phyloP scores from a whole-genome alignment of 2,329 filamentous ascomycete species.

The Apiospora kogelbergensis region DNA sequence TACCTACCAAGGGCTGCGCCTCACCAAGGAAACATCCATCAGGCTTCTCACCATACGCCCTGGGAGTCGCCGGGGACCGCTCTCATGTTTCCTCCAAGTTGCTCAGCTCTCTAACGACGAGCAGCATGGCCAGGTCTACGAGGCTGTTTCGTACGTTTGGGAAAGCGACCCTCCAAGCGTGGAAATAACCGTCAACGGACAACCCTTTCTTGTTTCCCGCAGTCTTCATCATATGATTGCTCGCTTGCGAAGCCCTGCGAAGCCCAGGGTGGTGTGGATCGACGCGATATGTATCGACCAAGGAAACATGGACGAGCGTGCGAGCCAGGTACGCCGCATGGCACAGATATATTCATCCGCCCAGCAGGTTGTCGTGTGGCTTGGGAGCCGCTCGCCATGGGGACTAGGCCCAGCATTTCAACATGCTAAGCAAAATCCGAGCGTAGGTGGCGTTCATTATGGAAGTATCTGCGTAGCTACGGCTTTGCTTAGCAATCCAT shows the following conservation, averaged over 20 bases:
- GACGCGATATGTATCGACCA: neutral
- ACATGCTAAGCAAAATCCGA: neutral
- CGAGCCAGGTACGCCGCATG: neutral
- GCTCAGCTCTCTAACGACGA: neutral
- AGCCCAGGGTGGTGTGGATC: neutral
- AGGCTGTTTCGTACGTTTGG: neutral
- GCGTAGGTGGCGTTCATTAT: neutral
- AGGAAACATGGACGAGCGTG: neutral
- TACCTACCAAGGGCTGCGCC: neutral
- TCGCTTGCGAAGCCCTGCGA: neutral
- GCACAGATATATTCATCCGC: neutral
- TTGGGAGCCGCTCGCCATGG: neutral
- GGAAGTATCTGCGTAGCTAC: neutral
- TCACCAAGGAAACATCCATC: neutral
- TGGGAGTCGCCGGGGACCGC: neutral
- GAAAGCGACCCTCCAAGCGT: neutral
- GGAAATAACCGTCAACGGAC: neutral
- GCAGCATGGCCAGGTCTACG: neutral
- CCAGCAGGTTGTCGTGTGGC: neutral
- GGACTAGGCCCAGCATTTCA: neutral
- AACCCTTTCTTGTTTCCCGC: neutral
- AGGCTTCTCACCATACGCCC: neutral
- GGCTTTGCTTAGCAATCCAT: neutral
- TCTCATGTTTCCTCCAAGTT: neutral
- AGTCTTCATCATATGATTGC: neutral